Conservation (phyloP, 331 rosid species). For the Pyrus hybrid region DNA sequence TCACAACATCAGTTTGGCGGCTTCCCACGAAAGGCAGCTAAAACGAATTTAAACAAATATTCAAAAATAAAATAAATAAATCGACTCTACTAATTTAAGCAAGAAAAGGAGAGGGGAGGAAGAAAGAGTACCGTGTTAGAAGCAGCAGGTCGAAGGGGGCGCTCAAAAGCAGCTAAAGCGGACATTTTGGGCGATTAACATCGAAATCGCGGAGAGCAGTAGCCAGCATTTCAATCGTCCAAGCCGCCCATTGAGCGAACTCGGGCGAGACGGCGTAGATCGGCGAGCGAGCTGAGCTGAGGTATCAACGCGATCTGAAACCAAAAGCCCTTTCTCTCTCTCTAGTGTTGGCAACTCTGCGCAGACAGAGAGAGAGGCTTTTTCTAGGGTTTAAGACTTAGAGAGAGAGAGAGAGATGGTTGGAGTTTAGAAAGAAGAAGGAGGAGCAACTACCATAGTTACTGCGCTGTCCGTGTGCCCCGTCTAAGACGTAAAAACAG, state of each 20-base stretch:
- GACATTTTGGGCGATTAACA: conserved; percentile 65
- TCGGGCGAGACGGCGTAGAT: conserved; percentile 27
- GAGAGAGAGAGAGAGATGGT: background rate
- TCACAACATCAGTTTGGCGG: background rate
- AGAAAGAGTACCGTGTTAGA: conserved; percentile 58
- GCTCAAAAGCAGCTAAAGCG: conserved; percentile 84
- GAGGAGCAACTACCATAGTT: conserved; percentile 6
- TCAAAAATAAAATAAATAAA: background rate
- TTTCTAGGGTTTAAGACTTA: no score
- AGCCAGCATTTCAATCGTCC: conserved; percentile 27
- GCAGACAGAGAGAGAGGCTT: background rate
- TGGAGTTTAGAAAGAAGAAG: background rate
- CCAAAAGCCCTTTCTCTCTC: background rate
- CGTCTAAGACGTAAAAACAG: background rate
- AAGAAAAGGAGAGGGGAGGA: no score
- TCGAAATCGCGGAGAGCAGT: conserved; percentile 15
- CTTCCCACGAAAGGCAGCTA: background rate
- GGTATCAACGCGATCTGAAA: conserved; percentile 51
- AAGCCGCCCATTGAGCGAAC: conserved; percentile 27
- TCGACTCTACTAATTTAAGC: background rate
- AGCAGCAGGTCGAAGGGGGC: conserved; percentile 56
- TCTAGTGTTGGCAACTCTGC: no score
- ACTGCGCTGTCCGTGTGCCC: background rate
- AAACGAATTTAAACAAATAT: background rate
- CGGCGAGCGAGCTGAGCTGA: conserved; percentile 10